Conservation (phyloP, 176 grass and related monocot species). For the sorghum (Sorghum bicolor) region Sorghum_bicolor_NCBIv3 NC_012879.2:55426001-55426500, state of each 20-base stretch:
- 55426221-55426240: constrained; percentile 61
- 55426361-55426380: neutral
- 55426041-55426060: neutral
- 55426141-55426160: constrained; percentile 13
- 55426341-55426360: too few relatives aligned
- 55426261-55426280: constrained; percentile 39
- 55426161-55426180: constrained; percentile 55
- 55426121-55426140: constrained; percentile 25
- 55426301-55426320: constrained; percentile 30
- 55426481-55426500: constrained; percentile 38
- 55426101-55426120: constrained; percentile 37
- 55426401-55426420: neutral
- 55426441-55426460: constrained; percentile 22
- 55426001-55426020: too few relatives aligned
- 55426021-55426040: too few relatives aligned
- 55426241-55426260: constrained; percentile 45
- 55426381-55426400: neutral
- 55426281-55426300: constrained; percentile 39
- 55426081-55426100: constrained; percentile 49
- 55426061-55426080: neutral
- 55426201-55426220: constrained; percentile 60
- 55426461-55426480: constrained; percentile 32
- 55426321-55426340: neutral
- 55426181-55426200: constrained; percentile 34
- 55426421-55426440: constrained; percentile 18